Conservation (phyloP, 2,329 filamentous ascomycete species). For the Aspergillus eucalypticola region DNA sequence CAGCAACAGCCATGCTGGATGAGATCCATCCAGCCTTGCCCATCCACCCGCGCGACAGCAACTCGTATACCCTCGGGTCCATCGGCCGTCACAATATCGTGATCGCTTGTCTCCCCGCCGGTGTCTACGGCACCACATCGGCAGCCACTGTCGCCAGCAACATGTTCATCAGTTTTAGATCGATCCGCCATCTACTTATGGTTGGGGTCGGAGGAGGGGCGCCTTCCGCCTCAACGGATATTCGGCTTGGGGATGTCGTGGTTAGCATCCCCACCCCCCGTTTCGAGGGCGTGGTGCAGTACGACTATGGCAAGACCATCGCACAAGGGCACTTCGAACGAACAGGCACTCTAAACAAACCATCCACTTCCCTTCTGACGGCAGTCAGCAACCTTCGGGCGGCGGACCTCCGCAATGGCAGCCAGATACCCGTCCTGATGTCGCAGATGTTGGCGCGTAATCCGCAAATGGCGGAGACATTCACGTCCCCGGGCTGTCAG, state of each 20-base stretch:
- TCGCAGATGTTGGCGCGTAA: conserved; percentile 4
- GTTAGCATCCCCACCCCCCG: conserved; percentile 12
- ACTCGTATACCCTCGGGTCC: conserved; percentile 8
- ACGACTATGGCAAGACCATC: conserved; percentile 22
- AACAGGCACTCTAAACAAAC: conserved; percentile 16
- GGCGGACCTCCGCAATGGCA: not conserved
- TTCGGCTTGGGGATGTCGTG: conserved; percentile 22
- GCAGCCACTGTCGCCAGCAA: conserved; percentile 4
- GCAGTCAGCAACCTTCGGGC: conserved; percentile 17
- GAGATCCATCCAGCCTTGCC: not conserved
- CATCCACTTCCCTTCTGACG: conserved; percentile 15
- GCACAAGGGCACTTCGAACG: conserved; percentile 12
- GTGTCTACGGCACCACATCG: conserved; percentile 6
- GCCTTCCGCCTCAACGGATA: conserved; percentile 12
- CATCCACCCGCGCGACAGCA: not conserved
- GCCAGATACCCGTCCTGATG: not conserved
- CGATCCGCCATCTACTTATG: conserved; percentile 6
- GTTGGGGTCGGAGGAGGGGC: conserved; percentile 19
- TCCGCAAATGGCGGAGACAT: not conserved
- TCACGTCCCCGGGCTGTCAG: not conserved
- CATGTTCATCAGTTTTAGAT: conserved; percentile 7
- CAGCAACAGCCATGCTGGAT: conserved; percentile 11
- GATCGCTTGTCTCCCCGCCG: conserved; percentile 9
- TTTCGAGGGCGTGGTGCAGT: conserved; percentile 22
- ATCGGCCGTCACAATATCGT: conserved; percentile 9